Conservation (phyloP, 768 basidiomycete species). For the Boletus tylopilopsis region DNA sequence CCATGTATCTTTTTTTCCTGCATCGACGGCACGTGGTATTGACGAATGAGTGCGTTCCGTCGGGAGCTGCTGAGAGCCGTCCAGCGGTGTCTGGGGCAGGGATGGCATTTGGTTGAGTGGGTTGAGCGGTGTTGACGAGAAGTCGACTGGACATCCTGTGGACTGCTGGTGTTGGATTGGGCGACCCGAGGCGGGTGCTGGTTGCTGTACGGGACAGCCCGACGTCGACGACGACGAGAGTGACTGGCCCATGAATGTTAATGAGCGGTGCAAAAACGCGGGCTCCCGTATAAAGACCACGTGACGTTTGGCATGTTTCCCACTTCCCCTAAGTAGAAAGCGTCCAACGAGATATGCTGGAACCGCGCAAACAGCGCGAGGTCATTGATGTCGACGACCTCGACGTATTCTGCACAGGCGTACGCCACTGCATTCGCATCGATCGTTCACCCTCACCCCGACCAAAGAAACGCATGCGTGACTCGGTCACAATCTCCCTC, state of each 20-base stretch:
- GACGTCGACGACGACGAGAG: conserved; percentile 5
- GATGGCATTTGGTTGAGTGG: conserved; percentile 83
- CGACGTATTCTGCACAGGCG: conserved; percentile 19
- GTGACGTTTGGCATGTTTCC: conserved; percentile 9
- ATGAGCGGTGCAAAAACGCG: background rate
- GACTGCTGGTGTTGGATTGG: conserved; percentile 38
- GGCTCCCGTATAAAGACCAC: too few species aligned
- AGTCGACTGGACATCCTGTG: conserved; percentile 61
- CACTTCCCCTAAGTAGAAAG: background rate
- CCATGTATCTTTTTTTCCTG: conserved; percentile 48
- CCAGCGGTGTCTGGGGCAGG: conserved; percentile 62
- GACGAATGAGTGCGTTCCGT: conserved; percentile 74
- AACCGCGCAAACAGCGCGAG: conserved; percentile 5
- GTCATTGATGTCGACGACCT: conserved; percentile 28
- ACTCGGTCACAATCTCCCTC: conserved; percentile 10
- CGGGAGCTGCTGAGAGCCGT: conserved; percentile 60
- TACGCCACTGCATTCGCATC: conserved; percentile 13
- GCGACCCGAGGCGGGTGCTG: conserved; percentile 26
- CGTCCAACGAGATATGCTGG: background rate
- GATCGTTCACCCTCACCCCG: conserved; percentile 13
- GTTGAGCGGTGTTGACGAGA: conserved; percentile 49
- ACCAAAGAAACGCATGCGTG: conserved; percentile 8
- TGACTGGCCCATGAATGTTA: conserved; percentile 21
- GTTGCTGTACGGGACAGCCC: too few species aligned
- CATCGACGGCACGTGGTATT: conserved; percentile 65